phyloP scores from a whole-genome alignment of 2,329 filamentous ascomycete species.

The Sclerotinia glacialis region DNA sequence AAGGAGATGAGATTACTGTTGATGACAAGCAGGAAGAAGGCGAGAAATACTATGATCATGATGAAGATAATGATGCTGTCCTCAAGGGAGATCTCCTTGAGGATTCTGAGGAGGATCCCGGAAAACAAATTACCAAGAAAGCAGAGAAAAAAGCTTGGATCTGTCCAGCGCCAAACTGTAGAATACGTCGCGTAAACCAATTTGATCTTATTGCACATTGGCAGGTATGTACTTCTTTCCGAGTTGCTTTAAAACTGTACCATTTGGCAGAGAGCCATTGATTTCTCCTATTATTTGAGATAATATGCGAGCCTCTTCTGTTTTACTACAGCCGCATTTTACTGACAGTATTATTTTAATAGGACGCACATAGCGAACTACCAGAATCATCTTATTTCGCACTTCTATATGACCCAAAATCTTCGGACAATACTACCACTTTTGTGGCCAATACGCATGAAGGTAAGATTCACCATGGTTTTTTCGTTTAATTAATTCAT shows the following conservation, averaged over 20 bases:
- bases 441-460: not conserved
- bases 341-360: not conserved
- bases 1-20: not conserved
- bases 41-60: not conserved
- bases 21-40: too few relatives aligned
- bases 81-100: not conserved
- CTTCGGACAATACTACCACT: not conserved
- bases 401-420: not conserved
- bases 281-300: not conserved
- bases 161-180: not conserved
- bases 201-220: not conserved
- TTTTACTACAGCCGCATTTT: not conserved
- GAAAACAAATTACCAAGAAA: not conserved
- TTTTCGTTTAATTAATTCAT: not conserved
- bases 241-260: too few relatives aligned
- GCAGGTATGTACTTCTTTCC: not conserved
- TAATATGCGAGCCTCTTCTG: not conserved
- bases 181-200: not conserved
- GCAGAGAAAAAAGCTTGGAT: not conserved
- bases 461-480: not conserved
- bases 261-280: not conserved
- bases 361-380: not conserved
- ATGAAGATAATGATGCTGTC: not conserved
- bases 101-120: not conserved
- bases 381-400: not conserved